Conservation (phyloP, 768 basidiomycete genomes). For the Boletus subcaerulescens region DNA sequence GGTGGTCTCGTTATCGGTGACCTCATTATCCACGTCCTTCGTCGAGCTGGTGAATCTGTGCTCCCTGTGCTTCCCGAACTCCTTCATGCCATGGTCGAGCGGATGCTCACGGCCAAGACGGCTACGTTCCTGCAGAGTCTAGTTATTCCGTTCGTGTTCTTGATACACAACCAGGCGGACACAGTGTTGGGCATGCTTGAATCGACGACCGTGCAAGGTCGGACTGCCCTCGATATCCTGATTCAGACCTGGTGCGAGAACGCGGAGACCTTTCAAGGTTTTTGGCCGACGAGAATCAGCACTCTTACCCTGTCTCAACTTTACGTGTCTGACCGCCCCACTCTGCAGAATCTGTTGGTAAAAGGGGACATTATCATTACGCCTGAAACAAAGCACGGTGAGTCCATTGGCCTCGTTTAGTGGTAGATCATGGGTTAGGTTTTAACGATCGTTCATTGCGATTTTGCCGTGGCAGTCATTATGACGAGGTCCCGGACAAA, state of each 20-base stretch:
- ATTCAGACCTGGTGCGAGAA: slow-evolving; percentile 94
- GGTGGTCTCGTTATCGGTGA: slow-evolving; percentile 94
- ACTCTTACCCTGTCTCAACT: slow-evolving; percentile 78
- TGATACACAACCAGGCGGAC: slow-evolving; percentile 84
- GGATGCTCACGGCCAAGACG: slow-evolving; percentile 84
- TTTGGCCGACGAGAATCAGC: slow-evolving; percentile 88
- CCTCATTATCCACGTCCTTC: slow-evolving; percentile 87
- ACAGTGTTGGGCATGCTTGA: slow-evolving; percentile 78
- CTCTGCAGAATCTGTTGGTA: slow-evolving; percentile 66
- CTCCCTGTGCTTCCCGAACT: slow-evolving; percentile 85
- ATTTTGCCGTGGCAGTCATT: slow-evolving; percentile 60
- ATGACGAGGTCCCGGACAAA: slow-evolving; percentile 94
- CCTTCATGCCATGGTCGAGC: slow-evolving; percentile 74
- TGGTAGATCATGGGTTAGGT: slow-evolving; percentile 5
- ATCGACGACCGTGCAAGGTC: slow-evolving; percentile 53
- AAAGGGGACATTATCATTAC: slow-evolving; percentile 92
- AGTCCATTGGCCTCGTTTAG: slow-evolving; percentile 30
- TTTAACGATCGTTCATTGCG: slow-evolving; percentile 20
- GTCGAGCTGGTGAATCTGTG: slow-evolving; percentile 77
- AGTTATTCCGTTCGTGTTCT: slow-evolving; percentile 89
- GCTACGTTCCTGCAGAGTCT: slow-evolving; percentile 92
- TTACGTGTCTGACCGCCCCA: slow-evolving; percentile 61
- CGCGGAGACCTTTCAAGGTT: slow-evolving; percentile 90
- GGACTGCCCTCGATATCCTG: slow-evolving; percentile 79
- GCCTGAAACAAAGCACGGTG: slow-evolving; percentile 77